phyloP scores from a whole-genome alignment of 345 rosid species.

The Mallotus nudiflorus region DNA sequence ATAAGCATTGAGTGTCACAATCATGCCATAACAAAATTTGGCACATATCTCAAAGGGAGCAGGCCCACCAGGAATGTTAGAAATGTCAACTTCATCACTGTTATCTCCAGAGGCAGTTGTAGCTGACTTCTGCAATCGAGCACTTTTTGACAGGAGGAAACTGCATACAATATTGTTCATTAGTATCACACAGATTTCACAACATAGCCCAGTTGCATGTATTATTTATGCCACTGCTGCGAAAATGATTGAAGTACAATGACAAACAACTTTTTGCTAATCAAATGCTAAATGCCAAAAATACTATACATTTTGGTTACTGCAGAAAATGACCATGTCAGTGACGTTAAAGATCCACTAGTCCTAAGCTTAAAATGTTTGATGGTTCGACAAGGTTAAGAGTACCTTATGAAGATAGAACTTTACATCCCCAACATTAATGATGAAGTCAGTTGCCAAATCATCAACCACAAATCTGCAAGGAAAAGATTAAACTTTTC shows the following conservation, averaged over 20 bases:
- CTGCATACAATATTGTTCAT: slow-evolving; percentile 37
- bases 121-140: slow-evolving; percentile 59
- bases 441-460: slow-evolving; percentile 66
- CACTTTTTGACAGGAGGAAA: slow-evolving; percentile 86
- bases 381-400: not conserved
- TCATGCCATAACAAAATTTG: slow-evolving; percentile 85
- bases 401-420: slow-evolving; percentile 86
- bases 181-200: slow-evolving; percentile 12
- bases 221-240: not conserved
- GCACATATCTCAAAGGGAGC: slow-evolving; percentile 82
- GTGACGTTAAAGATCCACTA: not conserved
- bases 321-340: not conserved
- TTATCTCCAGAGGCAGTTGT: slow-evolving; percentile 45
- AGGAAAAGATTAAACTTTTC: not conserved
- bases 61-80: slow-evolving; percentile 76
- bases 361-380: not conserved
- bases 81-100: slow-evolving; percentile 52
- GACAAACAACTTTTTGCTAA: not conserved
- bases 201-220: not conserved
- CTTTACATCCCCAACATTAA: slow-evolving; percentile 56
- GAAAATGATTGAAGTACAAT: too few relatives aligned
- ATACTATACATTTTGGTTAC: not conserved
- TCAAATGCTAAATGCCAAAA: not conserved
- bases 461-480: slow-evolving; percentile 70
- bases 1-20: slow-evolving; percentile 73